Evolutionary conservation across 2,329 filamentous ascomycete species (phyloP).

Genomic region (Trichoderma sp.): DNA sequence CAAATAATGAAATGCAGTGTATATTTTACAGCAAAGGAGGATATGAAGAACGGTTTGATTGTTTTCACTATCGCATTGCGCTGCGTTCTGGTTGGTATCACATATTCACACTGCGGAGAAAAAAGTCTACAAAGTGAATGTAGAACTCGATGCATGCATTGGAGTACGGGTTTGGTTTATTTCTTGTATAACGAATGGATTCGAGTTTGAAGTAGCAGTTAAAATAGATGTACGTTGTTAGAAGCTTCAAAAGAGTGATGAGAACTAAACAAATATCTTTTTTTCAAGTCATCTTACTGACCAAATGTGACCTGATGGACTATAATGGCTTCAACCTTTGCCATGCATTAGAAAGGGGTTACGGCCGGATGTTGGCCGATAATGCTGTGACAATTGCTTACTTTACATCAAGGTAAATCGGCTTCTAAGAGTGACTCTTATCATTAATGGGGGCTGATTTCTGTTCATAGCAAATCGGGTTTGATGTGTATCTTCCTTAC

Average conservation of each 20-base stretch:
- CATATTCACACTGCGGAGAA: background rate
- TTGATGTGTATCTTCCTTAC: background rate
- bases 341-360: background rate
- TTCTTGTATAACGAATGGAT: conserved; percentile 1
- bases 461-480: background rate
- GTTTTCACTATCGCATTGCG: conserved; percentile 27
- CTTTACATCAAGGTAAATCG: background rate
- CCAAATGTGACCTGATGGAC: background rate
- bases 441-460: background rate
- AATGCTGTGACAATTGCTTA: background rate
- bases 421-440: background rate
- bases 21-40: background rate
- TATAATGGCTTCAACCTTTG: background rate
- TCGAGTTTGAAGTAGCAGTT: background rate
- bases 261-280: background rate
- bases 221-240: background rate
- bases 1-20: background rate
- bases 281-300: background rate
- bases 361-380: background rate
- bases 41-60: background rate
- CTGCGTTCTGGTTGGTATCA: conserved; percentile 13
- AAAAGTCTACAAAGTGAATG: background rate
- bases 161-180: conserved; percentile 1
- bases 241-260: background rate
- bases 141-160: conserved; percentile 14